Base-by-base conservation (phyloP, 2,329 filamentous ascomycete species). In the Phialophora verrucosa region DNA sequence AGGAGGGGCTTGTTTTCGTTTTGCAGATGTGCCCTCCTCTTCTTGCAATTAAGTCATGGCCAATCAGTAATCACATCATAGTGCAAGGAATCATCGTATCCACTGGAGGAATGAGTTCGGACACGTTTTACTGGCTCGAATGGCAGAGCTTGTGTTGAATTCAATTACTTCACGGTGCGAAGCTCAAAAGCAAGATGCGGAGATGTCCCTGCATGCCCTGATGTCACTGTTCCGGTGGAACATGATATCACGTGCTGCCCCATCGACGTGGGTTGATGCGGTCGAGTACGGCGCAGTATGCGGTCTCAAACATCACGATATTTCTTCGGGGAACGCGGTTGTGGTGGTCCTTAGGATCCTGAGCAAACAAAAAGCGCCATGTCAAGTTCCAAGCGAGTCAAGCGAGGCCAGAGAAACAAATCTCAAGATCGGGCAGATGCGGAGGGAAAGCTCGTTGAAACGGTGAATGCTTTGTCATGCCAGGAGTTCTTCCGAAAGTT, bases 381-480 rank as follows among this genome's bases (percentile, higher is more conserved):
- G 53, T 35, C 53, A 17, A 20, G n/a, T 32, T 27, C 49, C 4
- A 55, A 55, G 53, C 53, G 53, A 32, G 25, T 32, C 53, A 55
- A 20, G 53, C 53, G 53, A 35, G 29, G 25, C 20, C n/a, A 38
- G 6, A 55, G 11, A 1, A 55, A 2, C 6, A 62, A 44, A 23
- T 56, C 50, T 12, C 50, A 55, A 62, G 25, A 20, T 32, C 59
- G 59, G 50, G 59, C 50, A 47, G 42, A 44, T 23, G 35, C 25
- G 62, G 25, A 68, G 47, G 53, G 32, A 17, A 70, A 70, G 47
- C 35, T 82, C 60, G 76, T 83, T 38, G 79, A 82, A 66, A 74
- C 73, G 44, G 77, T 79, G 65, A 83, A 83, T 69, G 69, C 75
- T 23, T 72, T 83, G 31, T 66, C 75, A 20, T 71, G 78, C 14